Evolutionary conservation across 164 flowering plant genomes (phyloP).

Genomic region (Euptelea pleiosperma): DNA sequence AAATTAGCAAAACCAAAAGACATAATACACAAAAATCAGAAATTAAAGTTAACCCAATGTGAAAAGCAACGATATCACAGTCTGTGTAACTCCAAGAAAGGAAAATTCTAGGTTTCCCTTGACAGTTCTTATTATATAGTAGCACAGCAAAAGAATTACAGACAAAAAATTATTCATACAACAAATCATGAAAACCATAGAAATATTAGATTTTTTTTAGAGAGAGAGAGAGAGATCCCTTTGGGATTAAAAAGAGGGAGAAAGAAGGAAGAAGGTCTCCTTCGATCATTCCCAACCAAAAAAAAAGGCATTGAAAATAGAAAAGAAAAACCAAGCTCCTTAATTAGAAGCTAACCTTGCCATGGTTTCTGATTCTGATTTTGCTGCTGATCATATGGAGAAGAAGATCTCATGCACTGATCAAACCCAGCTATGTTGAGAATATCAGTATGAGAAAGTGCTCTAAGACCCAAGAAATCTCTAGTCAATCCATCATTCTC

Average conservation of each 20-base stretch:
- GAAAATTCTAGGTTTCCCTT: not conserved
- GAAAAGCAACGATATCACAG: not conserved
- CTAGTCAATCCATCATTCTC: conserved; percentile 63
- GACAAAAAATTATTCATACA: conserved; percentile 4
- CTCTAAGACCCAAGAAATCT: conserved; percentile 79
- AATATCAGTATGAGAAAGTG: conserved; percentile 62
- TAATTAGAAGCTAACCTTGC: conserved; percentile 75
- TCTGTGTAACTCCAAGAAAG: not conserved
- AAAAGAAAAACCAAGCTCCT: conserved; percentile 1
- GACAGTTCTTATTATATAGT: conserved; percentile 10
- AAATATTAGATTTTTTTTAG: conserved; percentile 3
- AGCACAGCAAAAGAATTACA: conserved; percentile 12
- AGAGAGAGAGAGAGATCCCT: conserved; percentile 12
- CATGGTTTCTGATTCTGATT: conserved; percentile 49
- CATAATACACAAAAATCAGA: no score
- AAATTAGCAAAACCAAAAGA: no score
- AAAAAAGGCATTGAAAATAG: not conserved
- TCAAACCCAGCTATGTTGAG: conserved; percentile 53
- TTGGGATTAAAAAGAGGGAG: conserved; percentile 15
- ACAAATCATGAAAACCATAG: conserved; percentile 7
- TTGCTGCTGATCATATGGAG: no score
- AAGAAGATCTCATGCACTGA: conserved; percentile 36
- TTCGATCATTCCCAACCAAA: no score
- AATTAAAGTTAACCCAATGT: no score
- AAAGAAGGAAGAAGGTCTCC: not conserved